Evolutionary conservation across 192 early-diverging fungal species (phyloP).

Genomic region (Backusella parvicylindrica): DNA sequence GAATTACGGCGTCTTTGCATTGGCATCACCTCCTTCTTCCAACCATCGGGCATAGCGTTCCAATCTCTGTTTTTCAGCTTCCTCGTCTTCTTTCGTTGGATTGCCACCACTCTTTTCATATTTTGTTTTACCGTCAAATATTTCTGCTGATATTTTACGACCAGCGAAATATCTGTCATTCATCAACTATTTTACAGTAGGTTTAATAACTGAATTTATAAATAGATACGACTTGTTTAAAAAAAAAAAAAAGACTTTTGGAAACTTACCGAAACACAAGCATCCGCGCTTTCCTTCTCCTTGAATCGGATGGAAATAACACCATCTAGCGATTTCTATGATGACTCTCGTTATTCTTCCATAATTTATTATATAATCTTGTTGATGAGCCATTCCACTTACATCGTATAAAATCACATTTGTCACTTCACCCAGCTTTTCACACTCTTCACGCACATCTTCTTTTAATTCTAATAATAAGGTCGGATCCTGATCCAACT

Average conservation of each 20-base stretch:
- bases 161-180: slow-evolving; percentile 91
- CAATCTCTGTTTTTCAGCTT: slow-evolving; percentile 71
- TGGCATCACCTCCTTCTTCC: slow-evolving; percentile 39
- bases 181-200: slow-evolving; percentile 63
- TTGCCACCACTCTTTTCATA: slow-evolving; percentile 59
- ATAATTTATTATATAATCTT: neutral
- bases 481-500: slow-evolving; percentile 88
- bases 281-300: slow-evolving; percentile 68
- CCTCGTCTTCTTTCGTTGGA: slow-evolving; percentile 59
- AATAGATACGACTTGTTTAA: neutral
- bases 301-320: slow-evolving; percentile 88
- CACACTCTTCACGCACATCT: slow-evolving; percentile 91
- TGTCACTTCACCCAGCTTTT: slow-evolving; percentile 90
- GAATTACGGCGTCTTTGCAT: neutral
- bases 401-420: slow-evolving; percentile 95
- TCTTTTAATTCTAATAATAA: slow-evolving; percentile 89
- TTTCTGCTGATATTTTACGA: slow-evolving; percentile 67
- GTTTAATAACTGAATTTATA: neutral
- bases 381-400: slow-evolving; percentile 38
- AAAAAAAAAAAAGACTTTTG: slow-evolving; percentile 4
- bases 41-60: slow-evolving; percentile 91
- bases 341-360: neutral
- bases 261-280: slow-evolving; percentile 76
- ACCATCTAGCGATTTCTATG: slow-evolving; percentile 72
- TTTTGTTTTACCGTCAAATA: slow-evolving; percentile 81